Base-by-base conservation (phyloP, 345 rosid genomes). In the Citrus cavaleriei region DNA sequence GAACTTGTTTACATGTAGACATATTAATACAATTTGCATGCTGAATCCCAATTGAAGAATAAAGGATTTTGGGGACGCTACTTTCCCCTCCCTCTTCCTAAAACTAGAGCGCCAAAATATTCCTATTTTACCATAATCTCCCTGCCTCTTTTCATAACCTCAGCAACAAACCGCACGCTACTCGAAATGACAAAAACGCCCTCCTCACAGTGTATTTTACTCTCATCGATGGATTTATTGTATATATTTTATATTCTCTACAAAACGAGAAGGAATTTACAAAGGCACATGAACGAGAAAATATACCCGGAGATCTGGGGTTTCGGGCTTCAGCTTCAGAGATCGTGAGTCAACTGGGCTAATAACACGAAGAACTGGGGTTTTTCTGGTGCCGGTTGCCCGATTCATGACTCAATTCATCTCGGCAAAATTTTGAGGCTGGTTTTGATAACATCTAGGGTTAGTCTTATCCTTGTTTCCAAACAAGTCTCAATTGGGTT, bases 51-150 rank as follows among this genome's bases (percentile, higher is more conserved):
- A 3, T 1, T 13, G 13, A 46, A 40, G 42, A 9, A 3, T 3
- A 46, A 42, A 12, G 51, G 51, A 46, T 46, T 3, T 13, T 46
- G 51, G 51, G 14, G 18, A 42, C 51, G 18, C 51, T 46, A 13
- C 16, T 27, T 22, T 16, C 58, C 10, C 13, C 2, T 5, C 4
- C 54, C 46, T 7, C 75, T 70, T 68, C 68, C 69, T 38, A 38
- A 67, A 79, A 22, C 68, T 68, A 16, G 82, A 73, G 82, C 82
- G 82, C 82, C 82, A 80, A 74, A 74, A 74, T 13, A 0, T 54
- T 72, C 35, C 6, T 14, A 27, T 8, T 68, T 74, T 68, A 74
- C 78, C 27, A 59, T 40, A 46, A 28, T 68, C 59, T 59, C 78
- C 55, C 14, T 68, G 18, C 64, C 61, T 16, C 8, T 1, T 46